A percentile compares a stretch with the other conserved stretches of the same genome.
These are phyloP conservation scores for Penicillium chermesinum DNA, from an alignment of 495 filamentous ascomycete genomes.

Conservation along the genomic window DNA sequence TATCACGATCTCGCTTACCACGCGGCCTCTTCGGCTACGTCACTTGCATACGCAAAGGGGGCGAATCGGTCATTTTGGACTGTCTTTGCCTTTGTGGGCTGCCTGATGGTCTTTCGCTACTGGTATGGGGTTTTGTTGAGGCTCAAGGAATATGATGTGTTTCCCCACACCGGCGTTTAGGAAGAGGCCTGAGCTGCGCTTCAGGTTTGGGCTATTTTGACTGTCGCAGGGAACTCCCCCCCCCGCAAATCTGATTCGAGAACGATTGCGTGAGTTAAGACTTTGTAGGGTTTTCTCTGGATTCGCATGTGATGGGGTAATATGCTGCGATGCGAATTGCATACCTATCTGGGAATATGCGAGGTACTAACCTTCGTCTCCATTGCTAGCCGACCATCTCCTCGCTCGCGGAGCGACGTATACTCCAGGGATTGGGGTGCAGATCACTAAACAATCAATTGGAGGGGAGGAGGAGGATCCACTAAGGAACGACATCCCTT, in stretches of 20 bases:
- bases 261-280: too few species aligned
- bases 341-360: too few species aligned
- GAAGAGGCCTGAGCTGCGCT: slow-evolving; percentile 7
- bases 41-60: too few species aligned
- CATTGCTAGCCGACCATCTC: not conserved
- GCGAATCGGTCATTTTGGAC: too few species aligned
- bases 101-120: not conserved
- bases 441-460: not conserved
- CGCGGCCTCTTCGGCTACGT: not conserved
- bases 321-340: too few species aligned
- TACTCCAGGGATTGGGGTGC: not conserved
- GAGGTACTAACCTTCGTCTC: too few species aligned
- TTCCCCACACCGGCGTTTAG: slow-evolving; percentile 10
- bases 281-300: too few species aligned
- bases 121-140: not conserved
- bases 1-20: too few species aligned
- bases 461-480: not conserved
- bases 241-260: not conserved
- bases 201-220: not conserved
- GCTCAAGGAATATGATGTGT: slow-evolving; percentile 3
- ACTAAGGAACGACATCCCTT: not conserved
- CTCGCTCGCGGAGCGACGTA: not conserved
- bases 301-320: too few species aligned
- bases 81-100: not conserved
- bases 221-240: not conserved